These are phyloP conservation scores for Hypoxylon lenormandii DNA, from an alignment of 495 filamentous ascomycete species.

Conservation along the genomic window DNA sequence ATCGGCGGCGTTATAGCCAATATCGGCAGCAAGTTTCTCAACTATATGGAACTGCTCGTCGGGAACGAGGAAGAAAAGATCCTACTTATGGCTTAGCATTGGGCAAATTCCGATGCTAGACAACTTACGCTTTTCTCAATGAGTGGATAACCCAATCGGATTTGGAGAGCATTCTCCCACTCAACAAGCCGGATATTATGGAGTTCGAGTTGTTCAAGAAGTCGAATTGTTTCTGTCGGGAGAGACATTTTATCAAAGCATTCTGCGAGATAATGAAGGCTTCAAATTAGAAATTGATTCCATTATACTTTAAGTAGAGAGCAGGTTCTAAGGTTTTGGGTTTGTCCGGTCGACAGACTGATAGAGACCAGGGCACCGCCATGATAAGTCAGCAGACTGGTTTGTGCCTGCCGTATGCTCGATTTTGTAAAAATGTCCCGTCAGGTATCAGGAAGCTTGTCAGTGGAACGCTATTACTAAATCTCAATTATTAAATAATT, in stretches of 20 bases:
- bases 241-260: background rate
- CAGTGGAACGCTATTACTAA: too few species aligned
- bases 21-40: slow-evolving; percentile 6
- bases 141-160: slow-evolving; percentile 7
- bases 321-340: too few species aligned
- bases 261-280: too few species aligned
- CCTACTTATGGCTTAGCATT: background rate
- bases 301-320: too few species aligned
- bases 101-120: background rate
- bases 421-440: too few species aligned
- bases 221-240: slow-evolving; percentile 5
- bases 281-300: too few species aligned
- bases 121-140: background rate
- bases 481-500: too few species aligned
- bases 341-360: too few species aligned
- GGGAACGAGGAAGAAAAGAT: slow-evolving; percentile 19
- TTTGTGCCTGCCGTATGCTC: too few species aligned
- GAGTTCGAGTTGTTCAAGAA: slow-evolving; percentile 9
- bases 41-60: slow-evolving; percentile 5
- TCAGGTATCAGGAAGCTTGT: too few species aligned
- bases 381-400: too few species aligned
- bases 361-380: too few species aligned
- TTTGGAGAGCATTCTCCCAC: slow-evolving; percentile 12
- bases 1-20: slow-evolving; percentile 8
- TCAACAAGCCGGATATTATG: slow-evolving; percentile 17